Evolutionary conservation across 495 filamentous ascomycete genomes (phyloP).

Genomic region (Lichina pygmaea): DNA sequence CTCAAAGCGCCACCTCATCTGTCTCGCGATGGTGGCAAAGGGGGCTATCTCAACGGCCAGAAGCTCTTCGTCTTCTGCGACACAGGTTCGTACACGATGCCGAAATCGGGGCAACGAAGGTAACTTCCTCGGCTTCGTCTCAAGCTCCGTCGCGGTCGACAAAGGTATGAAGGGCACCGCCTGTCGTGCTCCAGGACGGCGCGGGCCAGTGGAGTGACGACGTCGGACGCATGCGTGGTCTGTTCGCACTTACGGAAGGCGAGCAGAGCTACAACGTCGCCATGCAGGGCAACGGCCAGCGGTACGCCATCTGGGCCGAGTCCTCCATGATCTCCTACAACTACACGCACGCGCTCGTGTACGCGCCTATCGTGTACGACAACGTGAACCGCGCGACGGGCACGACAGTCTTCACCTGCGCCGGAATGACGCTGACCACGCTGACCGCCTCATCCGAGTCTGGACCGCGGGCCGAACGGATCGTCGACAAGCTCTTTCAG

Average conservation of each 20-base stretch:
- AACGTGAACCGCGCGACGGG: slow-evolving; percentile 9
- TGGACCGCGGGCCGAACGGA: slow-evolving; percentile 10
- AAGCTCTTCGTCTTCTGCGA: slow-evolving; percentile 13
- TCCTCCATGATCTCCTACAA: slow-evolving; percentile 12
- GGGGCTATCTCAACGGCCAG: slow-evolving; percentile 12
- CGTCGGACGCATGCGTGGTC: slow-evolving; percentile 10
- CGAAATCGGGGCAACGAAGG: slow-evolving; percentile 4
- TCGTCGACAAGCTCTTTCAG: slow-evolving; percentile 8
- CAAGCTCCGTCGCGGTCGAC: slow-evolving; percentile 12
- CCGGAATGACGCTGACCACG: slow-evolving; percentile 9
- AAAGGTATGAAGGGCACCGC: slow-evolving; percentile 9
- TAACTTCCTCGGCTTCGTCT: slow-evolving; percentile 12
- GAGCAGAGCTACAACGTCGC: slow-evolving; percentile 10
- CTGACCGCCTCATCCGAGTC: slow-evolving; percentile 8
- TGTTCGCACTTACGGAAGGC: slow-evolving; percentile 10
- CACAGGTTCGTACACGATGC: slow-evolving; percentile 10
- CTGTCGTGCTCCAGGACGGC: slow-evolving; percentile 9
- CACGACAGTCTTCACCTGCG: slow-evolving; percentile 10
- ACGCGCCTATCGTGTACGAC: slow-evolving; percentile 12
- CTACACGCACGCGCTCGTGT: slow-evolving; percentile 8
- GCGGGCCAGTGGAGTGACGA: slow-evolving; percentile 12
- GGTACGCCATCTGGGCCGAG: slow-evolving; percentile 13
- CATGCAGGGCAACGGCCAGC: slow-evolving; percentile 11
- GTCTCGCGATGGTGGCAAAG: slow-evolving; percentile 12
- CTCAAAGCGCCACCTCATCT: slow-evolving; percentile 8